Conservation (phyloP, 1,284 basidiomycete species). For the Paramarasmius palmivorus region DNA sequence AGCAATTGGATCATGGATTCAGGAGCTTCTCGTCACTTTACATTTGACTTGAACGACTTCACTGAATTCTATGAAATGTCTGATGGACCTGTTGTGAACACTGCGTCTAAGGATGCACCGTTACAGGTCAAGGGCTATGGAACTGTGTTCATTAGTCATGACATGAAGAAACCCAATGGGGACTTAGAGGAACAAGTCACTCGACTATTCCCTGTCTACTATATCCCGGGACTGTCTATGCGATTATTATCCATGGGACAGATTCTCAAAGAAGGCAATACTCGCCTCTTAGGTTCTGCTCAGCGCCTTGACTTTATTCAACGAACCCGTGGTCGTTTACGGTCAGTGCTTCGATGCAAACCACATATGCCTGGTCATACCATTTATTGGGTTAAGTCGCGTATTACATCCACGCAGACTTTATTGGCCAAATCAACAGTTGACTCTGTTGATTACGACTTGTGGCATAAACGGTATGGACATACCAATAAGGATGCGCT, state of each 20-base stretch:
- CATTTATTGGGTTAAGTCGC: background rate
- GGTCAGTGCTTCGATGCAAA: background rate
- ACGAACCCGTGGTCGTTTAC: too few species aligned
- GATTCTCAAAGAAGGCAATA: background rate
- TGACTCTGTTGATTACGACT: background rate
- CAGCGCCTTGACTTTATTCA: background rate
- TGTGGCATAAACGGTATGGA: background rate
- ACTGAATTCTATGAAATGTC: background rate
- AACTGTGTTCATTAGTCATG: conserved; percentile 4
- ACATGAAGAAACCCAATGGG: background rate
- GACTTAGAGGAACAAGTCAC: background rate
- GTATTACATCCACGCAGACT: background rate
- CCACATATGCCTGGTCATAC: background rate
- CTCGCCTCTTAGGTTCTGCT: background rate
- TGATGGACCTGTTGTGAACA: background rate
- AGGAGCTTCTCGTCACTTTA: conserved; percentile 6
- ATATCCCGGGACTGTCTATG: background rate
- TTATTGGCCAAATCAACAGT: background rate
- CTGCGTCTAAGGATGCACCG: background rate
- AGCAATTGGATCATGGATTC: conserved; percentile 2
- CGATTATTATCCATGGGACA: conserved; percentile 7
- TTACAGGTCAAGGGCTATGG: background rate
- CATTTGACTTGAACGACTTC: conserved; percentile 3
- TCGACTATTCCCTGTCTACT: conserved; percentile 8
- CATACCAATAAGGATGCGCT: background rate